A percentile compares a stretch with the other conserved stretches of the same genome.
Evolutionary conservation across 1,284 basidiomycete species (phyloP).

Genomic region (Leccinum fallax): DNA sequence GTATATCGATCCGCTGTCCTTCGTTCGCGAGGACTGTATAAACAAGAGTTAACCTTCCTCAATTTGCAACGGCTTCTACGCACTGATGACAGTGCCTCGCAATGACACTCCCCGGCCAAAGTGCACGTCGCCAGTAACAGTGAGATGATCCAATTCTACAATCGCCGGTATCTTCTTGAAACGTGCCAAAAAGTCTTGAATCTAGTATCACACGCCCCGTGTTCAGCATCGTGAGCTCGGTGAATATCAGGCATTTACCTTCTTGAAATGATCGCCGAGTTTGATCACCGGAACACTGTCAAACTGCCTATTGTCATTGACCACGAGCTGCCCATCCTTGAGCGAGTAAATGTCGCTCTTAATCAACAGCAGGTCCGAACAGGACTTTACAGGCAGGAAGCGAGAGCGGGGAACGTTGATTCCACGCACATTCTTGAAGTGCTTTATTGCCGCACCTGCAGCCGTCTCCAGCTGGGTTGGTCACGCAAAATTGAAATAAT

Average conservation of each 20-base stretch:
- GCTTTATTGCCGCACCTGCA: slow-evolving; percentile 96
- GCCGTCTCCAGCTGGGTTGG: slow-evolving; percentile 88
- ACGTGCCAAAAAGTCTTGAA: slow-evolving; percentile 93
- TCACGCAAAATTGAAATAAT: slow-evolving; percentile 5
- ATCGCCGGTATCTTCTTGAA: slow-evolving; percentile 96
- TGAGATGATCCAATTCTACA: slow-evolving; percentile 92
- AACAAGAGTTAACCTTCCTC: not conserved
- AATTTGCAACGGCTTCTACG: not conserved
- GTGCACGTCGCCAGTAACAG: slow-evolving; percentile 92
- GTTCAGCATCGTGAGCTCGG: not conserved
- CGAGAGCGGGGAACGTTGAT: slow-evolving; percentile 96
- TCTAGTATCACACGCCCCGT: slow-evolving; percentile 42
- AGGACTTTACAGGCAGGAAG: slow-evolving; percentile 94
- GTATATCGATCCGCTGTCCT: slow-evolving; percentile 91
- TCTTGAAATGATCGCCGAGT: slow-evolving; percentile 89
- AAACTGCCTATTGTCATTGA: slow-evolving; percentile 88
- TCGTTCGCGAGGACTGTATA: slow-evolving; percentile 77
- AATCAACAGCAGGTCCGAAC: slow-evolving; percentile 89
- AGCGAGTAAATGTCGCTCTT: slow-evolving; percentile 96
- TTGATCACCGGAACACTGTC: slow-evolving; percentile 95
- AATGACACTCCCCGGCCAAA: slow-evolving; percentile 92
- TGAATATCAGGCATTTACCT: slow-evolving; percentile 36
- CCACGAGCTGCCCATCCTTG: slow-evolving; percentile 89
- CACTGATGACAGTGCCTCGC: slow-evolving; percentile 77
- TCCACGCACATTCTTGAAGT: slow-evolving; percentile 91